Evolutionary conservation across 2,329 filamentous ascomycete species (phyloP), one percentile per base, ranked within the genome.

Genomic region (Colletotrichum navitas): DNA sequence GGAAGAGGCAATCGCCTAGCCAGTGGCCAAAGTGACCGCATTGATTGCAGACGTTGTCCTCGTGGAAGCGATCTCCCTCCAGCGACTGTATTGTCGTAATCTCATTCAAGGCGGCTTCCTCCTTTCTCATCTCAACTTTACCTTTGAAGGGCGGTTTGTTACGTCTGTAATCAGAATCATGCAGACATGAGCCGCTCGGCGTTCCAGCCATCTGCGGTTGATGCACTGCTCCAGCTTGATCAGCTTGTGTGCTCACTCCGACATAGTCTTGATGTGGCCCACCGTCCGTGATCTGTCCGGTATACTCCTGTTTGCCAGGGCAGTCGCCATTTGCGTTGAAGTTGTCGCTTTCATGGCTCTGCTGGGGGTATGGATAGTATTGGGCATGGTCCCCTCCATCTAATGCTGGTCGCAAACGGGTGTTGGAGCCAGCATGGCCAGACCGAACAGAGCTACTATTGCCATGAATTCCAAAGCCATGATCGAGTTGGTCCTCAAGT

Each of bases 1-100:
- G 59, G n/a, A 49, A 61, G 2, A 61, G 12, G 11, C 59, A 61
- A 32, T 61, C 59, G 26, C 43, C 59, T n/a, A 61, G 59, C 43
- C 59, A 61, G 29, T 61, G 59, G 12, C 43, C 59, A 34, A 34
- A 32, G 29, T 61, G 59, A 0, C 43, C 59, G 43, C 59, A 61
- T 21, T 61, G 21, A n/a, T 45, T 34, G 59, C 59, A 61, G 18
- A 36, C 29, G 29, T 61, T 61, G 4, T 26, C n/a, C 4, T 32
- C 29, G 43, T 49, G 26, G 8, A 61, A 61, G 29, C 59, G 43
- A 14, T 49, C 43, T 1, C 59, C 39, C 2, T 34, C 43, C 12
- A 61, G 29, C 12, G 45, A 49, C 3, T 61, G 21, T 7, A 47
- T 24, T 12, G 43, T 49, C 7, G 59, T 61, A 7, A 61, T 8